These are phyloP conservation scores for Pichia heedii DNA, from an alignment of 805 yeast genomes.

Conservation along the genomic window DNA sequence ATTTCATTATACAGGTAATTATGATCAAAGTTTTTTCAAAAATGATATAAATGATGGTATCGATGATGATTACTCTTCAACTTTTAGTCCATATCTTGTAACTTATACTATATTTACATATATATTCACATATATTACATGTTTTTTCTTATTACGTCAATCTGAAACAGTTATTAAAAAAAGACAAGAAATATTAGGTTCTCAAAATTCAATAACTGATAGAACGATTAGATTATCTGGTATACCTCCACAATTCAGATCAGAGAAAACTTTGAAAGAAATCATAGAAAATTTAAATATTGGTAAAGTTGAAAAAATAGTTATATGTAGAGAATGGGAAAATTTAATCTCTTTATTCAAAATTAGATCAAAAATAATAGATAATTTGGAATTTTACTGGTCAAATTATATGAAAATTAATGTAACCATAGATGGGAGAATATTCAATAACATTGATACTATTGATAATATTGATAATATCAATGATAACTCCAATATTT, in stretches of 20 bases:
- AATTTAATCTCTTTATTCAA: slow-evolving; percentile 57
- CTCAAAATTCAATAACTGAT: slow-evolving; percentile 83
- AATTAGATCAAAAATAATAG: slow-evolving; percentile 44
- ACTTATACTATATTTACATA: slow-evolving; percentile 82
- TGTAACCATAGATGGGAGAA: neutral
- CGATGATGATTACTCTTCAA: neutral
- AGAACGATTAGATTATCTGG: slow-evolving; percentile 84
- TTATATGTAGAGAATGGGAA: slow-evolving; percentile 84
- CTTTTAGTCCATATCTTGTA: slow-evolving; percentile 53
- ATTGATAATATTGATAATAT: neutral
- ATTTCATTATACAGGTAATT: slow-evolving; percentile 71
- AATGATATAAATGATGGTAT: neutral
- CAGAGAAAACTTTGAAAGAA: slow-evolving; percentile 55
- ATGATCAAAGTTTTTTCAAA: slow-evolving; percentile 49
- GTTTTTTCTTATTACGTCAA: slow-evolving; percentile 53
- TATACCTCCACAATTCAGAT: slow-evolving; percentile 73
- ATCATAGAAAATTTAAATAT: slow-evolving; percentile 73
- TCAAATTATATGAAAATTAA: slow-evolving; percentile 37
- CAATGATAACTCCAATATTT: neutral
- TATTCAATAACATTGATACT: too few relatives aligned
- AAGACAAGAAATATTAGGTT: slow-evolving; percentile 75
- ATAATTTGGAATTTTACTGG: slow-evolving; percentile 63
- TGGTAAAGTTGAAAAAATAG: slow-evolving; percentile 69
- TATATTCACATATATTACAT: slow-evolving; percentile 64
- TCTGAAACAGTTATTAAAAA: slow-evolving; percentile 66